Evolutionary conservation across 305 asterid species (phyloP).

Genomic region (Fraxinus dipetala): DNA sequence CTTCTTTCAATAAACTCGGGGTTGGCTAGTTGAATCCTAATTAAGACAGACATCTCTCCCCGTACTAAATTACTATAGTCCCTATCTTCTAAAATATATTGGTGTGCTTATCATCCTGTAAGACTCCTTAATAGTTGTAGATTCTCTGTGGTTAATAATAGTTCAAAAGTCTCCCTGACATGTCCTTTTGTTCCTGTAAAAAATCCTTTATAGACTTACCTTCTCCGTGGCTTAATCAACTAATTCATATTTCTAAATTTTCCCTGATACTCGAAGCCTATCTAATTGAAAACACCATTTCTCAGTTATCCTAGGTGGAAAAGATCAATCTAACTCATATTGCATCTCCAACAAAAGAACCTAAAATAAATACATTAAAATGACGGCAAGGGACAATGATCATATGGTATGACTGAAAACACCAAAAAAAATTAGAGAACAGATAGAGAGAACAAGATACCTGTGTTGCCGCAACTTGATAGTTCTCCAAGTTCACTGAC

Average conservation of each 20-base stretch:
- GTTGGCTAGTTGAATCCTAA: not conserved
- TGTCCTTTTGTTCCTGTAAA: not conserved
- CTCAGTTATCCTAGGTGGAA: not conserved
- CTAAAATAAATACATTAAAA: not conserved
- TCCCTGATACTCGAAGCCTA: not conserved
- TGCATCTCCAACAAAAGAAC: not conserved
- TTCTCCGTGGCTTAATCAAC: not conserved
- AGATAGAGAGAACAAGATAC: not conserved
- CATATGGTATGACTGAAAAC: not conserved
- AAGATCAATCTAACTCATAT: not conserved
- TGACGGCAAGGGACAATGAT: not conserved
- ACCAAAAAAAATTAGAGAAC: not conserved
- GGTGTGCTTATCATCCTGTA: not conserved
- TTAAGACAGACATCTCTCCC: not conserved
- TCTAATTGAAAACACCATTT: not conserved
- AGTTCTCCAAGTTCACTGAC: conserved; percentile 8
- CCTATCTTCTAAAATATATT: not conserved
- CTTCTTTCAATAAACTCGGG: not conserved
- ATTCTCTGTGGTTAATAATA: not conserved
- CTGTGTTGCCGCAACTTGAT: not conserved
- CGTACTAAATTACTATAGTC: not conserved
- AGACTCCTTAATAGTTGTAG: not conserved
- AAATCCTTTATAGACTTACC: not conserved
- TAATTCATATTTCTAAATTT: not conserved
- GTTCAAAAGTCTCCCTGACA: not conserved